Evolutionary conservation across 1,284 basidiomycete species (phyloP), one percentile per base, ranked within the genome.

Genomic region (Tilletia walkeri): DNA sequence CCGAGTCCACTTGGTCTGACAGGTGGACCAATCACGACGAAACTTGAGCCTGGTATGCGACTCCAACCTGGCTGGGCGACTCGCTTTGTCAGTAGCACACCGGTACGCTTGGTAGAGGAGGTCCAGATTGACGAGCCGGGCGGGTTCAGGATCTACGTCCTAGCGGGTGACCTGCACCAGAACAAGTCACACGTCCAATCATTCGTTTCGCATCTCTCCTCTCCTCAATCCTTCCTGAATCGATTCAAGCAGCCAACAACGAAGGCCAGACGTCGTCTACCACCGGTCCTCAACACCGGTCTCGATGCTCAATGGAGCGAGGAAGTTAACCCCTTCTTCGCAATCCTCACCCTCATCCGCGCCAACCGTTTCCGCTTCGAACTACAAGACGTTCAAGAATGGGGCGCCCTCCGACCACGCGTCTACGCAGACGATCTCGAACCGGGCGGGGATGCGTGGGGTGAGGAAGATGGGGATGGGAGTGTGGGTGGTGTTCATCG

Each of bases 81-180:
- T 36, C 88, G 89, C 54, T 89, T 88, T 3, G 89, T 89, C 18
- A 89, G 91, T 80, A 85, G 85, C 1, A 86, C 88, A 41, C 88
- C 89, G 2, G 84, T 88, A 66, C 88, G 92, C 70, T 85, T 93
- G 41, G 91, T 92, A 67, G 89, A 91, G 74, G 80, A 90, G 56
- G 84, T 91, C 53, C 89, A 88, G 3, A 86, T 90, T 12, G 89
- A 92, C 75, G 86, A 86, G 9, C 79, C 79, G 2, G 79, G 79
- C 54, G 88, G 89, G n/a, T 92, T 91, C 86, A 90, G 91, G 77
- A 69, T 92, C 41, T 84, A 92, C 61, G 84, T 91, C 14, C 92
- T 92, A 81, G 84, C 87, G 0, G 91, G 91, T 7, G 85, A 89
- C 71, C 82, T 87, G 6, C 84, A 65, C 54, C 65, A 69, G 54